These are phyloP conservation scores for Agapanthus africanus DNA, from an alignment of 106 monocot genomes.

Conservation along the genomic window DNA sequence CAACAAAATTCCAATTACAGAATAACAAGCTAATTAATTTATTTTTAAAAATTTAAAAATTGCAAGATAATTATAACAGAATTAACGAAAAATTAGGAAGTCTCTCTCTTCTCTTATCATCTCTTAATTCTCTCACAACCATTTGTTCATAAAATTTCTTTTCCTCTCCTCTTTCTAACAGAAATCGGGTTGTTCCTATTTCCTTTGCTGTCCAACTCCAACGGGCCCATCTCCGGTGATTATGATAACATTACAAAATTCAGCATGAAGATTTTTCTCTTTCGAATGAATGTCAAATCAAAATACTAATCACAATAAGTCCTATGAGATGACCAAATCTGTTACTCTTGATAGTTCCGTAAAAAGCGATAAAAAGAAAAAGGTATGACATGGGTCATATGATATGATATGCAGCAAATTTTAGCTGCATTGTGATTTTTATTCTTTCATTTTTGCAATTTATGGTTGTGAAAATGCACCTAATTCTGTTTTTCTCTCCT, in stretches of 20 bases:
- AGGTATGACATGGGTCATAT: slow-evolving; percentile 20
- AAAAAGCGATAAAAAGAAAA: slow-evolving; percentile 60
- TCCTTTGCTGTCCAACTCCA: neutral
- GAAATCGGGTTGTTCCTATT: neutral
- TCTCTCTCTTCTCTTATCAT: neutral
- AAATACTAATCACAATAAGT: neutral
- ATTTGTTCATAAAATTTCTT: neutral
- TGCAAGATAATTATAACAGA: slow-evolving; percentile 6
- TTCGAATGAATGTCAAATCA: slow-evolving; percentile 40
- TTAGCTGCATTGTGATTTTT: neutral
- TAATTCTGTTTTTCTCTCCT: neutral
- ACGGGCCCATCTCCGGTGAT: neutral
- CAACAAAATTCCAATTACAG: too few species aligned
- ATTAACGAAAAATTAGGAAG: slow-evolving; percentile 7
- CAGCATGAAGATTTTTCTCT: neutral
- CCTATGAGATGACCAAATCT: slow-evolving; percentile 38
- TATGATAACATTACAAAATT: slow-evolving; percentile 9
- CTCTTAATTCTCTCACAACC: slow-evolving; percentile 6
- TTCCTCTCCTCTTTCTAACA: neutral
- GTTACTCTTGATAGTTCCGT: slow-evolving; percentile 25
- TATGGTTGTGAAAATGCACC: neutral
- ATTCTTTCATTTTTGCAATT: neutral
- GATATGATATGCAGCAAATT: neutral
- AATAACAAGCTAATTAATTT: too few species aligned
- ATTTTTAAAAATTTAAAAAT: too few species aligned